These are phyloP conservation scores for Apiospora kogelbergensis DNA, from an alignment of 2,329 filamentous ascomycete species.

Conservation along the genomic window DNA sequence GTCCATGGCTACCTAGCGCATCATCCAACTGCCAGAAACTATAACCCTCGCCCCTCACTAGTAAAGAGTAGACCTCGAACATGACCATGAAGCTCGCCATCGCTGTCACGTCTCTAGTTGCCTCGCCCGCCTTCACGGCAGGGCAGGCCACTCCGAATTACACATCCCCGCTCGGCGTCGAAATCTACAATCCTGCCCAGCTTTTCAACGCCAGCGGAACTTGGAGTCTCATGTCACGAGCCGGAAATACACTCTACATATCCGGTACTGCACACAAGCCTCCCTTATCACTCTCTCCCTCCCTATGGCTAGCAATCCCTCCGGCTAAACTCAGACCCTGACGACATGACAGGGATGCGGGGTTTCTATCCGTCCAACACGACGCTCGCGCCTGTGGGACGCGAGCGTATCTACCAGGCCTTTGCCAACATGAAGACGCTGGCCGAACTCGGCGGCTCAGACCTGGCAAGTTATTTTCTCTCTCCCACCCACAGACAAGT, in stretches of 20 bases:
- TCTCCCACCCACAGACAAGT: not conserved
- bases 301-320: not conserved
- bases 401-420: slow-evolving; percentile 30
- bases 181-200: slow-evolving; percentile 27
- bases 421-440: slow-evolving; percentile 33
- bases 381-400: slow-evolving; percentile 28
- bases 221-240: slow-evolving; percentile 31
- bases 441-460: slow-evolving; percentile 28
- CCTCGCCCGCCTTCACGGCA: not conserved
- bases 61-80: not conserved
- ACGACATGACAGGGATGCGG: slow-evolving; percentile 28
- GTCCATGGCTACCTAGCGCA: not conserved
- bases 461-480: slow-evolving; percentile 12
- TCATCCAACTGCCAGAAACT: not conserved
- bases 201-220: slow-evolving; percentile 29
- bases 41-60: not conserved
- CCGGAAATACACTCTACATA: slow-evolving; percentile 30
- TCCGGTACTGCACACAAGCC: slow-evolving; percentile 18
- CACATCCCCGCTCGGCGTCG: slow-evolving; percentile 27
- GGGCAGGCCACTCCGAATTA: slow-evolving; percentile 21
- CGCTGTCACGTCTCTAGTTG: not conserved
- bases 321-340: not conserved
- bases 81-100: not conserved
- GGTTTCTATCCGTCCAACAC: slow-evolving; percentile 31
- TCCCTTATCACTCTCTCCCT: not conserved